These are phyloP conservation scores for Candolleomyces aberdarensis DNA, from an alignment of 768 basidiomycete species.

Conservation along the genomic window DNA sequence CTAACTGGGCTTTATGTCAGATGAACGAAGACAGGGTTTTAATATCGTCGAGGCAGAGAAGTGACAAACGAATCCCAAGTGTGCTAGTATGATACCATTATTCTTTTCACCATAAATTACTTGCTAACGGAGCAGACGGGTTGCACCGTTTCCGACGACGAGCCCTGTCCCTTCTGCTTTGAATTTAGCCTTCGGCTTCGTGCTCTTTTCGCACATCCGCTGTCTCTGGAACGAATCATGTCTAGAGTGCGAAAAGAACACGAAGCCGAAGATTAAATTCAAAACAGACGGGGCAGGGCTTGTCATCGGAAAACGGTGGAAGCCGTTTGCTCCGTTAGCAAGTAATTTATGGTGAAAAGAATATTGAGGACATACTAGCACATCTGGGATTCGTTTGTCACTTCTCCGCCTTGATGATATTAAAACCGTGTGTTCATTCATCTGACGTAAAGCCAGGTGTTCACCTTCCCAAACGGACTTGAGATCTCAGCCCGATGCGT, in stretches of 20 bases:
- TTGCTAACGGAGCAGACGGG: constrained; percentile 21
- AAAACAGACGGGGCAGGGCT: no score
- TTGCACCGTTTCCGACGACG: no score
- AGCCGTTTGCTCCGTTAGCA: constrained; percentile 22
- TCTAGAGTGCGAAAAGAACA: no score
- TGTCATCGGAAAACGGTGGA: no score
- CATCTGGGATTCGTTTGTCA: constrained; percentile 33
- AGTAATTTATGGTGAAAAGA: constrained; percentile 17
- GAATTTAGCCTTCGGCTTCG: no score
- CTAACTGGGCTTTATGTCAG: background rate
- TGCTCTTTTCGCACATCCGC: no score
- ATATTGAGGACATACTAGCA: constrained; percentile 30
- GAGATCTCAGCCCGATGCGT: constrained; percentile 20
- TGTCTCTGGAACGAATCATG: no score
- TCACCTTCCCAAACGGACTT: constrained; percentile 5
- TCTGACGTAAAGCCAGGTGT: background rate
- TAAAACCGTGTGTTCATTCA: constrained; percentile 35
- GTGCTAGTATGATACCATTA: constrained; percentile 30
- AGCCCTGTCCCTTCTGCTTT: no score
- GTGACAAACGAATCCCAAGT: constrained; percentile 32
- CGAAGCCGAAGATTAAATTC: no score
- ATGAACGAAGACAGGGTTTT: constrained; percentile 34
- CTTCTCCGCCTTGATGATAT: constrained; percentile 20
- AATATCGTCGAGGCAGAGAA: constrained; percentile 21
- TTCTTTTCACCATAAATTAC: constrained; percentile 19